Evolutionary conservation across 2,329 filamentous ascomycete species (phyloP), one percentile per base, ranked within the genome.

Genomic region (Trichoderma atrobrunneum): DNA sequence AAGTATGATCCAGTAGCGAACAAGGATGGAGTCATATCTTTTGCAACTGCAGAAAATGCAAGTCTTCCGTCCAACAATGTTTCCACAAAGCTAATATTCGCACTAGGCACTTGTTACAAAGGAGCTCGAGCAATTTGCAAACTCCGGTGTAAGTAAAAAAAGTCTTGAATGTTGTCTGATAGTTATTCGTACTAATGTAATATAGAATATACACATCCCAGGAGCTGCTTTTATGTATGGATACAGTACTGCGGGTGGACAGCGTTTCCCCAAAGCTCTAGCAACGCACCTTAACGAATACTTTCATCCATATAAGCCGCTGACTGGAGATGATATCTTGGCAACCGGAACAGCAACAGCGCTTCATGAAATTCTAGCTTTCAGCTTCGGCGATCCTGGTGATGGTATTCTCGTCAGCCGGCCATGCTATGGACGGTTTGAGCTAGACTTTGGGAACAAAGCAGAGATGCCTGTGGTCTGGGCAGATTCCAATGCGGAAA

Each of bases 161-260:
- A 48, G 4, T 5, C n/a, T 21, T 21, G 1, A 21, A 51, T 21
- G 4, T 21, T 1, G n/a, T n/a, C 43, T 12, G 6, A 43, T n/a
- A 8, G 3, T 3, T 0, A 0, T 5, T 48, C 1, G 2, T 51
- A 21, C n/a, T 51, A 21, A 51, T 1, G 4, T 0, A 21, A 21
- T 12, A 51, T 6, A 51, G 43, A 51, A 51, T 6, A 21, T 51
- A 12, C 43, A 51, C n/a, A 51, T 51, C 0, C 43, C 43, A 51
- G n/a, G 43, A 12, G 43, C 43, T 51, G 43, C 43, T 12, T 51
- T 51, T 3, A 51, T 51, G 43, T 51, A 51, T 51, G 43, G 43
- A 51, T 51, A 51, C 43, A 51, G 43, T 21, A 51, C 43, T 0
- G 43, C 43, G 2, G 43, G 43, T 12, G 43, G 43, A 51, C 43